phyloP scores from a whole-genome alignment of 1,284 basidiomycete species.

The Singerocomus inundabilis region DNA sequence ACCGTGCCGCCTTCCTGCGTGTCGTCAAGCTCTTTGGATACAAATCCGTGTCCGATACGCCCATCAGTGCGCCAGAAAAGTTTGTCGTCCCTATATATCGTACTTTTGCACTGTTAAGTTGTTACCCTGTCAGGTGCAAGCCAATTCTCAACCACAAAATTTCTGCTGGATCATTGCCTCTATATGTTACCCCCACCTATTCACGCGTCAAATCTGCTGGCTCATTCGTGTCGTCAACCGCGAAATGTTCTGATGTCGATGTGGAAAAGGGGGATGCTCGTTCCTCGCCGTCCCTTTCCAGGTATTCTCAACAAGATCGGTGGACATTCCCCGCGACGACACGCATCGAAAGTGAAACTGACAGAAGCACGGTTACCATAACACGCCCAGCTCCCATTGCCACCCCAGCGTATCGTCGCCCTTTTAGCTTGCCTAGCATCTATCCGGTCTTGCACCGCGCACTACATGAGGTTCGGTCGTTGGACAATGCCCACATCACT shows the following conservation, averaged over 20 bases:
- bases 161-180: constrained; percentile 23
- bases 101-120: background rate
- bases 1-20: constrained; percentile 16
- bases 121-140: constrained; percentile 9
- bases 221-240: background rate
- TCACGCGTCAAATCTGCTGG: constrained; percentile 3
- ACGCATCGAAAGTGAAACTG: constrained; percentile 1
- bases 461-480: constrained; percentile 6
- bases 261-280: constrained; percentile 18
- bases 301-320: constrained; percentile 7
- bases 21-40: constrained; percentile 18
- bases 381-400: background rate
- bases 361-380: background rate
- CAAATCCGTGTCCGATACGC: constrained; percentile 4
- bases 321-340: constrained; percentile 5
- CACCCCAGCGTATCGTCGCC: constrained; percentile 16
- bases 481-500: constrained; percentile 12
- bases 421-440: constrained; percentile 19
- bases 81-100: constrained; percentile 10
- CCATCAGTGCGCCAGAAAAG: constrained; percentile 6
- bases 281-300: constrained; percentile 18
- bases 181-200: constrained; percentile 16
- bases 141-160: constrained; percentile 6
- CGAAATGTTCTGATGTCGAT: constrained; percentile 11
- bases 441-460: background rate